A percentile compares a stretch with the other conserved stretches of the same genome.
These are phyloP conservation scores for Mucor velutinosus DNA, from an alignment of 371 early-diverging fungal genomes.

Conservation along the genomic window DNA sequence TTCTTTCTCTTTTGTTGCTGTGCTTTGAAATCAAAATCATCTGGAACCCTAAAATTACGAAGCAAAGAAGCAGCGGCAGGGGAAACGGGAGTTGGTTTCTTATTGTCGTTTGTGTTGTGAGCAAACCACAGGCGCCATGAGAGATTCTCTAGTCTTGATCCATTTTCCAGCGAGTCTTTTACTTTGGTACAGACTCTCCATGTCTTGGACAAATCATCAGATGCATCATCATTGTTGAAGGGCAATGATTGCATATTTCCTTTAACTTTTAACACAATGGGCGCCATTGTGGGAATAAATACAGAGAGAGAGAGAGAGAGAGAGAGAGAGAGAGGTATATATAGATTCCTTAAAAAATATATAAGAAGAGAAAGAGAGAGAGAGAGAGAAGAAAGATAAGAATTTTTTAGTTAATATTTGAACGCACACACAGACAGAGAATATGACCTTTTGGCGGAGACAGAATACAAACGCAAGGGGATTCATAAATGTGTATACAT, in stretches of 20 bases:
- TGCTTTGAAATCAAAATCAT: slow-evolving; percentile 28
- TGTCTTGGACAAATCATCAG: slow-evolving; percentile 72
- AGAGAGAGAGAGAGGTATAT: slow-evolving; percentile 3
- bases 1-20: slow-evolving; percentile 12
- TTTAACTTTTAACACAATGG: slow-evolving; percentile 74
- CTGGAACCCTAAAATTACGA: slow-evolving; percentile 25
- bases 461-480: slow-evolving; percentile 21
- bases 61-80: slow-evolving; percentile 6
- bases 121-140: slow-evolving; percentile 88
- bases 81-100: slow-evolving; percentile 7
- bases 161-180: slow-evolving; percentile 85
- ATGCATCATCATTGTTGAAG: slow-evolving; percentile 65
- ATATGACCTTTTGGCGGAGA: slow-evolving; percentile 16
- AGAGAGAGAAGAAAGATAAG: slow-evolving; percentile 8
- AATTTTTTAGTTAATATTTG: slow-evolving; percentile 8
- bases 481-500: background rate
- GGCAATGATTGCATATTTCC: slow-evolving; percentile 68
- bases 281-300: slow-evolving; percentile 56
- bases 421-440: background rate
- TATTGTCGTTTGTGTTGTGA: slow-evolving; percentile 58
- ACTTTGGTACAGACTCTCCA: slow-evolving; percentile 90
- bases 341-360: slow-evolving; percentile 1
- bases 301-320: slow-evolving; percentile 1
- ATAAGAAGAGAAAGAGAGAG: slow-evolving; percentile 15
- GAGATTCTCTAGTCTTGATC: slow-evolving; percentile 82